These are phyloP conservation scores for Endotrypanum monterogeii DNA, from an alignment of 208 protist genomes.

Conservation along the genomic window DNA sequence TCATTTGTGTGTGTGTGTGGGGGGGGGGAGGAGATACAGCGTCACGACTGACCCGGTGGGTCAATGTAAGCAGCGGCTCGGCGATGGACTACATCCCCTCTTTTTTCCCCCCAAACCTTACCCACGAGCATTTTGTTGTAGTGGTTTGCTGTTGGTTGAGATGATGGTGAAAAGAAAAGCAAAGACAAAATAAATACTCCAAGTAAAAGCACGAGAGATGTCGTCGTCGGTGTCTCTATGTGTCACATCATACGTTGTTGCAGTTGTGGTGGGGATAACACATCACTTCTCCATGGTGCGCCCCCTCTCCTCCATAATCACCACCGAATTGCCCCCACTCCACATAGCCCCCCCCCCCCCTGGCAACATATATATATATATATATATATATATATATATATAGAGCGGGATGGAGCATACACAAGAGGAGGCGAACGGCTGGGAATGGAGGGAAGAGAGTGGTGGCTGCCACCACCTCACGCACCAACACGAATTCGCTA, in stretches of 20 bases:
- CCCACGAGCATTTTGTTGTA: too few relatives aligned
- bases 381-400: background rate
- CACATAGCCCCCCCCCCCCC: too few relatives aligned
- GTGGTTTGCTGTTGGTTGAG: too few relatives aligned
- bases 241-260: too few relatives aligned
- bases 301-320: too few relatives aligned
- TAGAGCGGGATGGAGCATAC: background rate
- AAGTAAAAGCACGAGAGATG: background rate
- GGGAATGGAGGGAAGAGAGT: background rate
- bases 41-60: background rate
- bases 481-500: background rate
- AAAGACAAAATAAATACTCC: background rate
- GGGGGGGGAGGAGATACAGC: background rate
- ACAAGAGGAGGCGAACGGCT: constrained; percentile 3
- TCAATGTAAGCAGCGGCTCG: background rate
- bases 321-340: too few relatives aligned
- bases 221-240: background rate
- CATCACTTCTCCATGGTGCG: too few relatives aligned
- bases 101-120: background rate
- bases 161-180: background rate
- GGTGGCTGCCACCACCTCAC: background rate
- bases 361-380: background rate
- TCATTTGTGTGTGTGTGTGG: background rate
- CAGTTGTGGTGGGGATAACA: too few relatives aligned
- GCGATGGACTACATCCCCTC: background rate